Base-by-base conservation (phyloP, 2,329 filamentous ascomycete genomes). In the Allantophomopsis cytisporea region DNA sequence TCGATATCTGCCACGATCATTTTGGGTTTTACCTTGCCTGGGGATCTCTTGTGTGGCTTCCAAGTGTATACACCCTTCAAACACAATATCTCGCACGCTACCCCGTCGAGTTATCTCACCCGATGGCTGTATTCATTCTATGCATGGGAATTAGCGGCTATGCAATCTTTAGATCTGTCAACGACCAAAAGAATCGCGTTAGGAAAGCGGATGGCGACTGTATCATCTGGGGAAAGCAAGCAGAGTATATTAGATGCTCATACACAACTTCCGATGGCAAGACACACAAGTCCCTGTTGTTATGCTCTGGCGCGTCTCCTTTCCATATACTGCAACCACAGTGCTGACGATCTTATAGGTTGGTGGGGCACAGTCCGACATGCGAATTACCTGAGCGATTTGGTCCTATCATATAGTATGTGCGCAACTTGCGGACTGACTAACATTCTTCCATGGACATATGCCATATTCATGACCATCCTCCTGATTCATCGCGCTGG, bases 21-120 rank as follows among this genome's bases (percentile, higher is more conserved):
- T 56, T 59, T 37, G 54, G 58, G 2, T 59, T 59, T 46, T 56
- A 60, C 42, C 23, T 36, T 30, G 34, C 33, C 16, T 65, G 60
- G 60, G 63, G 62, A 5, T 60, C 55, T 14, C 58, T 60, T 34
- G 60, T 56, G 18, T 64, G 58, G 45, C 48, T 66, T 2, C 62
- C 63, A 0, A 57, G 52, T 1, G 56, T 59, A n/a, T 66, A 66
- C 46, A 66, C 64, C 0, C 52, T 63, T 2, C 63, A 66, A 43
- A 53, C 55, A 0, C 63, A 66, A 40, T 66, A 62, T 34, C 50
- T 66, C 2, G 60, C 60, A 2, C 48, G 51, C 1, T 59, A 65
- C 38, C 61, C 62, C 36, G 31, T 57, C 39, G 35, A 50, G 41
- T 33, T 57, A 35, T n/a, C 47, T 21, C 4, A 28, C n/a, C n/a